Percentiles rank a stretch among this genome's conserved stretches.
phyloP scores from a whole-genome alignment of 2,329 filamentous ascomycete species.

The Fusarium tricinctum region DNA sequence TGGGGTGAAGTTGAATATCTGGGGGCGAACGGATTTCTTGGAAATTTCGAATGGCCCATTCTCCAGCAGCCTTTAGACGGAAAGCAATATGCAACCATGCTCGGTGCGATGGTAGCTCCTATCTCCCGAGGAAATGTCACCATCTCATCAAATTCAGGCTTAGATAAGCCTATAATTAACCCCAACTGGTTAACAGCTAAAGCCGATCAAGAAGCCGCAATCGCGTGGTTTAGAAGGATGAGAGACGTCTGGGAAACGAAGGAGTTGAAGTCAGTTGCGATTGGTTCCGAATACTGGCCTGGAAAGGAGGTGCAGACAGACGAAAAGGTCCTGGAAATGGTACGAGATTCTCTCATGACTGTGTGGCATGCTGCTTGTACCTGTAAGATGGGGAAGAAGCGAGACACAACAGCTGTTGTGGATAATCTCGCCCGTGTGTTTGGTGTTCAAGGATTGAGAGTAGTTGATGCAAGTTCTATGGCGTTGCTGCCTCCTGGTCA shows the following conservation, averaged over 20 bases:
- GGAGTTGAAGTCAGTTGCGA: conserved; percentile 51
- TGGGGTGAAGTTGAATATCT: conserved; percentile 56
- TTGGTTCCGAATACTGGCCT: conserved; percentile 54
- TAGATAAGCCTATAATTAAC: conserved; percentile 59
- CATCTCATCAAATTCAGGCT: conserved; percentile 54
- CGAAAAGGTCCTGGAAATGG: conserved; percentile 56
- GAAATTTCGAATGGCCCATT: conserved; percentile 40
- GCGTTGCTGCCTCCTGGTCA: conserved; percentile 23
- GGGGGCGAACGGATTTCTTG: conserved; percentile 39
- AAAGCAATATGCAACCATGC: conserved; percentile 44
- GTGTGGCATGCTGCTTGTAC: conserved; percentile 44
- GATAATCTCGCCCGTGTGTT: conserved; percentile 15
- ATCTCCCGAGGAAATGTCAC: conserved; percentile 61
- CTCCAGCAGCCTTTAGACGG: conserved; percentile 38
- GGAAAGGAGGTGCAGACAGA: conserved; percentile 53
- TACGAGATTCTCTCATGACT: conserved; percentile 46
- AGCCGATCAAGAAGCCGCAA: conserved; percentile 60
- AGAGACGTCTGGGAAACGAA: conserved; percentile 51
- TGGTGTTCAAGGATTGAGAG: conserved; percentile 19
- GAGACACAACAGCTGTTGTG: conserved; percentile 18
- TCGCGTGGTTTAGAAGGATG: conserved; percentile 59
- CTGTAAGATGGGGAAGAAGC: conserved; percentile 24
- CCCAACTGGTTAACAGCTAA: conserved; percentile 61
- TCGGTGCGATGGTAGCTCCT: conserved; percentile 56
- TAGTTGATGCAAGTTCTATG: conserved; percentile 18